Evolutionary conservation across 805 yeast species (phyloP).

Genomic region (Komagataella ulmi): DNA sequence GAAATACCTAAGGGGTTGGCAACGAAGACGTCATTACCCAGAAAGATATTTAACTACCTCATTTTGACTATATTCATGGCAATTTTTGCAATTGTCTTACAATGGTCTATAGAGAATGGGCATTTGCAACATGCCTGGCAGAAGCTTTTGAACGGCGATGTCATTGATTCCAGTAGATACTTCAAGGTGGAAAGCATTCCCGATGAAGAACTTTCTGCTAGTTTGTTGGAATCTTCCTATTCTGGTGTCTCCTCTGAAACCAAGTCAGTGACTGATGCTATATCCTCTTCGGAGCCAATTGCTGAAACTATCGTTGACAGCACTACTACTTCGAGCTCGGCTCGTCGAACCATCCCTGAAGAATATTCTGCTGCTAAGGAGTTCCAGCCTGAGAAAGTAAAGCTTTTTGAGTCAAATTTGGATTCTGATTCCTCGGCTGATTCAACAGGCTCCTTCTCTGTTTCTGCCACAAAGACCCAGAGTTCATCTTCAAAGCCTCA

Average conservation of each 20-base stretch:
- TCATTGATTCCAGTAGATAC: not conserved
- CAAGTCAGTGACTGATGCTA: not conserved
- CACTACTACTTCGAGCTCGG: not conserved
- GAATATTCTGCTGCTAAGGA: not conserved
- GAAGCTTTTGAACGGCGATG: conserved; percentile 10
- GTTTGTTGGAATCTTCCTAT: not conserved
- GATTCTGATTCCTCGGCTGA: not conserved
- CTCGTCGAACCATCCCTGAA: not conserved
- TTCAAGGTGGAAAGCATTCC: not conserved
- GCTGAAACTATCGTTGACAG: not conserved
- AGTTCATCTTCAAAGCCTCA: not conserved
- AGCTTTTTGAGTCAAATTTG: not conserved
- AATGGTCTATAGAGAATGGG: conserved; percentile 16
- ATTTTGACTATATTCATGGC: conserved; percentile 12
- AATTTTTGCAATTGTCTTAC: conserved; percentile 11
- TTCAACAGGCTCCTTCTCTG: not conserved
- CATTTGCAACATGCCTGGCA: conserved; percentile 10
- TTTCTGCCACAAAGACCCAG: not conserved
- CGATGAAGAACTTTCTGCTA: not conserved
- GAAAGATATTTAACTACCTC: not conserved
- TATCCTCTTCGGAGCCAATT: not conserved
- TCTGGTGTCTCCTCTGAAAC: not conserved
- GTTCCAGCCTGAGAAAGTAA: not conserved
- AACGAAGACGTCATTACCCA: conserved; percentile 21
- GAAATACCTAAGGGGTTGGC: conserved; percentile 40